Evolutionary conservation across 805 yeast genomes (phyloP), one percentile per base, ranked within the genome.

Genomic region (Schizosaccharomyces osmophilus): DNA sequence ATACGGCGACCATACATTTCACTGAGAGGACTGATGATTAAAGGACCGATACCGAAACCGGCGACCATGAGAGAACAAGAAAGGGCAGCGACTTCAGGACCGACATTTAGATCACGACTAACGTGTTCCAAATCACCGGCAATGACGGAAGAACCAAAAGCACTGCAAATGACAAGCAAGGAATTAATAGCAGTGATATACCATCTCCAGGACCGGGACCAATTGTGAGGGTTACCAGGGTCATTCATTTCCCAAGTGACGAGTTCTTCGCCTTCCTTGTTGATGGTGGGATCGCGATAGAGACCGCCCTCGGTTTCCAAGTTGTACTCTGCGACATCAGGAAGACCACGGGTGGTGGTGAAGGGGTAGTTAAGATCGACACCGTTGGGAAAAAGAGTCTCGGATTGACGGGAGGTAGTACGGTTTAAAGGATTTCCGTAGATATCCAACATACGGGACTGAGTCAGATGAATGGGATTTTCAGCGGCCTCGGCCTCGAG

Each of bases 111-210:
- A 67, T 81, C 77, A 15, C 83, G 83, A 64, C 75, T 73, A 63
- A 87, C 81, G 19, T 83, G 75, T n/a, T 77, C 78, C 59, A 89
- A 73, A 57, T 94, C 93, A 66, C 95, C 95, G 31, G 95, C 83
- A 67, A 87, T 84, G 69, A 90, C 84, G 1, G 96, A 84, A 3
- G 95, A 86, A 51, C 96, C 96, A 70, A 86, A 88, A 1, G 97
- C 97, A 39, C 90, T 95, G 67, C 87, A 79, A 62, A 89, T 82
- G 60, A 89, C 96, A 64, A 85, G 76, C 41, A 80, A 65, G 1
- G 95, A 82, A 29, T 86, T 74, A 9, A 82, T 65, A 39, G 84
- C 69, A 0, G 97, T 87, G 69, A 83, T 85, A 1, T 70, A 61
- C 67, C 67, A 65, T 42, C 62, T 65, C 62, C 58, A 61, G 13